Evolutionary conservation across 75 land plant genomes (phyloP), one percentile per base, ranked within the genome.

Genomic region (Sequoia sempervirens): DNA sequence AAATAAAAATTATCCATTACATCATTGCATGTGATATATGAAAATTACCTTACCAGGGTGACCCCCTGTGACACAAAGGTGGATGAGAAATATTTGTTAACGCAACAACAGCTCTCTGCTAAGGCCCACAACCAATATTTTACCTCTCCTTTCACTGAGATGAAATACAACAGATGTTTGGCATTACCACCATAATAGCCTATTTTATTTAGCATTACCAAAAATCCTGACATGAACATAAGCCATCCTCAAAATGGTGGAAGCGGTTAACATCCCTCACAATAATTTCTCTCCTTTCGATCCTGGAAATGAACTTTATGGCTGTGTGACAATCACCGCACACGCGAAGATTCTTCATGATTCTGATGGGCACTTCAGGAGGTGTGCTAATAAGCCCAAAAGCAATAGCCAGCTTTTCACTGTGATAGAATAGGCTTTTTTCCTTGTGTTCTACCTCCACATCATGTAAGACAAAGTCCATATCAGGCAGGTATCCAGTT

Each of bases 361-460:
- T 32, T 70, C 73, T 28, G 36, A 70, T 70, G 15, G 73, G 73
- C 73, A 70, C 73, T 32, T 70, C 73, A 70, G 73, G 36, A 30
- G 73, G 73, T 30, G 73, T 70, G 73, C 36, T 70, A 32, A 70
- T 28, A 32, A 70, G 32, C 36, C 73, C 73, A 32, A 70, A 70
- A 70, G 73, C 73, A 70, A 70, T 70, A 70, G 73, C 73, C 14
- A 70, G 15, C 73, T 80, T 80, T 46, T 80, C 81, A 46, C 81
- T 80, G 40, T 80, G 81, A 41, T 80, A 46, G 47, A 41, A 37
- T 11, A 80, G 81, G 11, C 13, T 46, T 41, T 80, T 26, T 46
- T 80, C 81, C 47, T 80, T 80, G 50, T 80, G 28, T 11, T 46
- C 81, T 26, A 11, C 45, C 50, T 46, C 52, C 81, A 80, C 81